Conservation (phyloP, 2,329 filamentous ascomycete genomes). For the Fusarium torulosum region DNA sequence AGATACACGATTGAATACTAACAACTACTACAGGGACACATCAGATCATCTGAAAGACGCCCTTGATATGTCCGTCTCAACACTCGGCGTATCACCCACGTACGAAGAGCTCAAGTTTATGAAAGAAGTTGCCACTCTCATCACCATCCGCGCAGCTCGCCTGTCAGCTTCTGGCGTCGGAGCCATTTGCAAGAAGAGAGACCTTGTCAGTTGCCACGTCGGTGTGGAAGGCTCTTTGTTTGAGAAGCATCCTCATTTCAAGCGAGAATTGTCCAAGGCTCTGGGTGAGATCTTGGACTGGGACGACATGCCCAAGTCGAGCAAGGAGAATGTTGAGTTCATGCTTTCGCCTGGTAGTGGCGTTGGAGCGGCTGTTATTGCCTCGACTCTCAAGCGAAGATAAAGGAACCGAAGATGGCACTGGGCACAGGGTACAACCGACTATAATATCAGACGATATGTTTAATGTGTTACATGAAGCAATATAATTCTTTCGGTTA, state of each 20-base stretch:
- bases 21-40: slow-evolving; percentile 73
- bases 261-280: slow-evolving; percentile 88
- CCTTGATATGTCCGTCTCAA: slow-evolving; percentile 80
- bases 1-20: accelerated
- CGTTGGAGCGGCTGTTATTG: slow-evolving; percentile 17
- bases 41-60: slow-evolving; percentile 95
- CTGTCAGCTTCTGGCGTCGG: slow-evolving; percentile 95
- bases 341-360: slow-evolving; percentile 12
- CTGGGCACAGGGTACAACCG: too few species aligned
- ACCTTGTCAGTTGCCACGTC: slow-evolving; percentile 86
- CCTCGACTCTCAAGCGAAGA: slow-evolving; percentile 1
- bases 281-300: slow-evolving; percentile 79
- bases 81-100: slow-evolving; percentile 77
- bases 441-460: too few species aligned
- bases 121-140: slow-evolving; percentile 89
- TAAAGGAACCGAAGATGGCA: not conserved
- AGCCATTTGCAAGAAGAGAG: slow-evolving; percentile 97
- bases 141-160: slow-evolving; percentile 94
- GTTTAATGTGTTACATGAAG: too few species aligned
- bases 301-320: accelerated
- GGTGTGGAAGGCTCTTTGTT: slow-evolving; percentile 97
- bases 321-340: not conserved
- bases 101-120: slow-evolving; percentile 87
- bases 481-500: too few species aligned
- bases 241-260: slow-evolving; percentile 99